Conservation (phyloP, 2,329 filamentous ascomycete species). For the Colletotrichum tabaci region DNA sequence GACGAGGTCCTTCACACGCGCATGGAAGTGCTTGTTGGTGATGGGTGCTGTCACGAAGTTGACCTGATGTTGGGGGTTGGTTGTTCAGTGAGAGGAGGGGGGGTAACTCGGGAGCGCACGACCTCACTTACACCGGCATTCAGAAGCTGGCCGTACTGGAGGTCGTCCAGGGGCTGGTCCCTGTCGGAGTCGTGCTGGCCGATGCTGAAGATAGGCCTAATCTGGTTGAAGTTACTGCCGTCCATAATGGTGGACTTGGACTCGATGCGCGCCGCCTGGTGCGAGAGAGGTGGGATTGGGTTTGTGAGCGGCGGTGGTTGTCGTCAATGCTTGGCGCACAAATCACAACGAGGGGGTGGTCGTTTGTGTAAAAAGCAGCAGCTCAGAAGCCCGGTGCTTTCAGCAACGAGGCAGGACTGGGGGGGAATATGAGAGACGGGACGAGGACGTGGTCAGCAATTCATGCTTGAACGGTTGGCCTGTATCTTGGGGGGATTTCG, state of each 20-base stretch:
- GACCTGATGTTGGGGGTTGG: constrained; percentile 67
- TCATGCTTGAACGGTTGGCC: constrained; percentile 19
- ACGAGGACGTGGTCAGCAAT: constrained; percentile 24
- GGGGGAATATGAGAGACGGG: not conserved
- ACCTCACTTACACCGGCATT: constrained; percentile 74
- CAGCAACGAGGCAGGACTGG: not conserved
- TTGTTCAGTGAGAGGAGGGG: constrained; percentile 38
- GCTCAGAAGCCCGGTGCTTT: constrained; percentile 20
- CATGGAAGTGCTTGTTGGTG: constrained; percentile 80
- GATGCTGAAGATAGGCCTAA: constrained; percentile 72
- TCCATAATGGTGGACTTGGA: constrained; percentile 22
- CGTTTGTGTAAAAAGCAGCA: constrained; percentile 21
- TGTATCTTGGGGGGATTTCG: no score
- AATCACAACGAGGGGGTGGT: constrained; percentile 12
- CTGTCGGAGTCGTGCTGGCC: constrained; percentile 81
- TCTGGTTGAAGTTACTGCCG: constrained; percentile 34
- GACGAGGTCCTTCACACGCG: constrained; percentile 75
- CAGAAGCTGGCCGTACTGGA: constrained; percentile 77
- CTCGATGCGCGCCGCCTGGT: constrained; percentile 10
- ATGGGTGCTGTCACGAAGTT: constrained; percentile 84
- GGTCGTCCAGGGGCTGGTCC: constrained; percentile 71
- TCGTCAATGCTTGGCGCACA: constrained; percentile 37
- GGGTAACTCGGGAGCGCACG: constrained; percentile 17
- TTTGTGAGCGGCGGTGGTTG: constrained; percentile 20
- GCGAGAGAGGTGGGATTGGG: constrained; percentile 15